phyloP scores from a whole-genome alignment of 768 basidiomycete genomes.

The Podaxis sp. region DNA sequence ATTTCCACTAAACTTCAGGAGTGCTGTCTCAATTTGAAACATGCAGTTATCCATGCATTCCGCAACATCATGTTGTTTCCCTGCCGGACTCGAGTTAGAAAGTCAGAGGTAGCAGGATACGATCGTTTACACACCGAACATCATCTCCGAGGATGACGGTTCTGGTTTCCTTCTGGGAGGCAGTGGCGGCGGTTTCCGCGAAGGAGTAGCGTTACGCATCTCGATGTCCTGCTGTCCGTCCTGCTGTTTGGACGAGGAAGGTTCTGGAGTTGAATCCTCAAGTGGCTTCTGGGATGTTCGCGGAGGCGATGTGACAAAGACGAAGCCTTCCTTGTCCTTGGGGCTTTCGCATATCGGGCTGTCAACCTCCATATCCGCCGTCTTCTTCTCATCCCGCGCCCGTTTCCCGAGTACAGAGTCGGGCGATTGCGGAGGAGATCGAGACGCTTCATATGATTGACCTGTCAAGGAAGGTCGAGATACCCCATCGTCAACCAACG shows the following conservation, averaged over 20 bases:
- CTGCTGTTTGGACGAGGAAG: conserved; percentile 31
- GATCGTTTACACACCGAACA: conserved; percentile 66
- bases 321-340: conserved; percentile 35
- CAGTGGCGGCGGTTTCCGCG: conserved; percentile 47
- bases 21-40: conserved; percentile 95
- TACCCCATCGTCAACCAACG: conserved; percentile 76
- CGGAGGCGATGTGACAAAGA: conserved; percentile 31
- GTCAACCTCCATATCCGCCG: conserved; percentile 60
- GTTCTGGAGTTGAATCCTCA: conserved; percentile 27
- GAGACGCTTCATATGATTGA: conserved; percentile 21
- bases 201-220: conserved; percentile 28
- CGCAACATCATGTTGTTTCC: conserved; percentile 95
- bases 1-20: conserved; percentile 68
- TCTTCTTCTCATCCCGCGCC: conserved; percentile 46
- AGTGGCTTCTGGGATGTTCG: conserved; percentile 19
- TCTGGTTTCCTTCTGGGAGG: conserved; percentile 56
- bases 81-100: conserved; percentile 36
- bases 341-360: conserved; percentile 36
- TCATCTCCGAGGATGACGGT: conserved; percentile 77
- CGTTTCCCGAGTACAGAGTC: conserved; percentile 72
- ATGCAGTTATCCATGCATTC: conserved; percentile 99
- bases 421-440: conserved; percentile 37
- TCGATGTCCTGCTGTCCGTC: conserved; percentile 33
- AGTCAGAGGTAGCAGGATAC: conserved; percentile 11
- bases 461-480: conserved; percentile 33